phyloP scores from a whole-genome alignment of 345 rosid species.

The Lepidium africanum region DNA sequence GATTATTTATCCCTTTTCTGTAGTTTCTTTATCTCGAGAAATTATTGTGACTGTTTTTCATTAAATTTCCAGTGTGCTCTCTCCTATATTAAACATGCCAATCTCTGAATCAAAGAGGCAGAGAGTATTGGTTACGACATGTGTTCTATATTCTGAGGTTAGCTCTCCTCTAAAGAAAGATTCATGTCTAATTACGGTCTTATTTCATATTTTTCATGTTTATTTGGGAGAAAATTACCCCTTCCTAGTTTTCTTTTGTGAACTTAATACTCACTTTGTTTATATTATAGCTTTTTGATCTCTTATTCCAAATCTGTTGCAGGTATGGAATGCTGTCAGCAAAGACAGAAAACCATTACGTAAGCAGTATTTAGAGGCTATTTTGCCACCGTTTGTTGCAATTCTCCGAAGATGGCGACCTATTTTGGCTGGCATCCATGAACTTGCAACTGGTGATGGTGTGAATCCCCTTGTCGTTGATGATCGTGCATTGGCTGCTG shows the following conservation, averaged over 20 bases:
- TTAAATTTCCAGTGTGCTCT: constrained; percentile 64
- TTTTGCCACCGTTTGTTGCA: constrained; percentile 94
- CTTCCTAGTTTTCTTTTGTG: neutral
- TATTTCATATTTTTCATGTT: constrained; percentile 5
- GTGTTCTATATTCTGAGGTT: constrained; percentile 96
- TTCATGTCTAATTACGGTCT: neutral
- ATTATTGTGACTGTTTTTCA: constrained; percentile 6
- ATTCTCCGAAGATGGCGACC: constrained; percentile 96
- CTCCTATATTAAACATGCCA: constrained; percentile 93
- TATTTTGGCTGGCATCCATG: constrained; percentile 92
- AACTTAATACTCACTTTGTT: constrained; percentile 4
- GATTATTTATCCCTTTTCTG: neutral
- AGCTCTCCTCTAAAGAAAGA: constrained; percentile 29
- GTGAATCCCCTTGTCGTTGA: constrained; percentile 85
- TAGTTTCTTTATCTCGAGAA: neutral
- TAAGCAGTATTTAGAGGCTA: constrained; percentile 79
- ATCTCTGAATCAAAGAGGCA: constrained; percentile 94
- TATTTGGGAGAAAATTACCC: neutral
- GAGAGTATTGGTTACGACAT: constrained; percentile 90
- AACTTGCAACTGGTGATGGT: constrained; percentile 89
- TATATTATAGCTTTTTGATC: neutral
- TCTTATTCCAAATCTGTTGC: constrained; percentile 23
- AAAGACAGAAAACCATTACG: constrained; percentile 74
- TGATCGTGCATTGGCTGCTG: constrained; percentile 93
- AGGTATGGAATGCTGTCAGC: constrained; percentile 94